Conservation (phyloP, 345 rosid species). For the Hirschfeldia incana region DNA sequence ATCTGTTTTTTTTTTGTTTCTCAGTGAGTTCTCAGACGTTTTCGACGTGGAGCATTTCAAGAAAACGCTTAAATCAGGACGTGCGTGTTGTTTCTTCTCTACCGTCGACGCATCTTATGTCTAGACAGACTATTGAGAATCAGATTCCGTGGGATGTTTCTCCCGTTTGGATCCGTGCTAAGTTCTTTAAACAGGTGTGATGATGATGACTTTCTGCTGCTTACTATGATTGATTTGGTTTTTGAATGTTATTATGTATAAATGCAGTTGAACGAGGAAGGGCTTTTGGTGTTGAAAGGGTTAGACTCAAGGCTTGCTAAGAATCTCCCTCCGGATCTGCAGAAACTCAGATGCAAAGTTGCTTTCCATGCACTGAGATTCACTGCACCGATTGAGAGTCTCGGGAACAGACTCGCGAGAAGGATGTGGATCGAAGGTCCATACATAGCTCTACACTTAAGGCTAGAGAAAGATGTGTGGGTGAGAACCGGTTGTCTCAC, state of each 20-base stretch:
- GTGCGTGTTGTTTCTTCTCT: constrained; percentile 66
- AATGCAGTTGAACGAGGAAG: constrained; percentile 63
- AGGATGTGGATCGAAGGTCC: constrained; percentile 91
- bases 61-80: constrained; percentile 57
- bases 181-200: constrained; percentile 53
- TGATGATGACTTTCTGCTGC: constrained; percentile 4
- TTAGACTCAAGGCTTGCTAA: constrained; percentile 69
- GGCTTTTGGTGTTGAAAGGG: constrained; percentile 62
- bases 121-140: constrained; percentile 53
- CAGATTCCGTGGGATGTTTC: constrained; percentile 62
- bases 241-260: not conserved
- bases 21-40: constrained; percentile 69
- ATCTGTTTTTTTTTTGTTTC: constrained; percentile 8
- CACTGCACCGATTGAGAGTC: constrained; percentile 54
- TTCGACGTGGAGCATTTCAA: constrained; percentile 69
- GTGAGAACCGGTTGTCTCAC: constrained; percentile 75
- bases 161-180: constrained; percentile 72
- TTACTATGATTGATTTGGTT: not conserved
- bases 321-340: constrained; percentile 68
- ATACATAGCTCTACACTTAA: constrained; percentile 65
- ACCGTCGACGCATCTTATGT: constrained; percentile 67
- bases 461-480: constrained; percentile 82
- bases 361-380: constrained; percentile 75
- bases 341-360: constrained; percentile 82
- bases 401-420: constrained; percentile 62